Evolutionary conservation across 257 asterid species (phyloP), one percentile per base, ranked within the genome.

Genomic region (Penstemon eatonii): DNA sequence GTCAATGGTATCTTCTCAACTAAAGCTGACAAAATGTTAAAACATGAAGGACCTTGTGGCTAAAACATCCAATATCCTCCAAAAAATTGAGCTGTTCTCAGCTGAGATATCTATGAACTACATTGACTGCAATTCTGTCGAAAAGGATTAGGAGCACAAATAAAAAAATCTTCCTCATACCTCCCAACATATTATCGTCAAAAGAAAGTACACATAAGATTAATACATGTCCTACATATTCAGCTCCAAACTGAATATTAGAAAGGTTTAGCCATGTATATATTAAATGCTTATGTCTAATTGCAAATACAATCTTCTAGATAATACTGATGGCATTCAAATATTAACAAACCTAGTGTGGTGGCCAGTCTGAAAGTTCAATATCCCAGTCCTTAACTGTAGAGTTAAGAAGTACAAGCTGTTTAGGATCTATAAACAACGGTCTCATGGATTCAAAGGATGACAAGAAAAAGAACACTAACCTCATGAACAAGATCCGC

Each of bases 401-500:
- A 63, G 60, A 69, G 50, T 44, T 44, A 38, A 53, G 73, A 57
- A 71, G 58, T 58, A 43, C 25, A 50, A 33, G 33, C 46, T 37
- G 60, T 52, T 55, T 56, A 74, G 72, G 63, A 50, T 13, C 40
- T 15, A 33, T 18, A 47, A 37, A 58, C 7, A 53, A 54, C 65
- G 6, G 19, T 46, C 43, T 66, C 54, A 15, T 12, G 69, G 59
- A 8, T 53, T 62, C 11, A 46, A 68, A 19, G 39, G 10, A 51
- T 61, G 40, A 69, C 39, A 19, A 47, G 25, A 5, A 56, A 54
- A 72, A 38, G 53, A 42, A 66, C 15, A 8, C 69, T 41, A 72
- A 87, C 96, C 90, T 85, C 84, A 15, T 79, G 47, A 36, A 69
- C 70, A 70, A 78, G 60, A 65, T 77, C 76, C 46, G 73, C 73